Evolutionary conservation across 169 alveolate genomes (phyloP), one percentile per base, ranked within the genome.

Genomic region (Ichthyophthirius multifiliis): DNA sequence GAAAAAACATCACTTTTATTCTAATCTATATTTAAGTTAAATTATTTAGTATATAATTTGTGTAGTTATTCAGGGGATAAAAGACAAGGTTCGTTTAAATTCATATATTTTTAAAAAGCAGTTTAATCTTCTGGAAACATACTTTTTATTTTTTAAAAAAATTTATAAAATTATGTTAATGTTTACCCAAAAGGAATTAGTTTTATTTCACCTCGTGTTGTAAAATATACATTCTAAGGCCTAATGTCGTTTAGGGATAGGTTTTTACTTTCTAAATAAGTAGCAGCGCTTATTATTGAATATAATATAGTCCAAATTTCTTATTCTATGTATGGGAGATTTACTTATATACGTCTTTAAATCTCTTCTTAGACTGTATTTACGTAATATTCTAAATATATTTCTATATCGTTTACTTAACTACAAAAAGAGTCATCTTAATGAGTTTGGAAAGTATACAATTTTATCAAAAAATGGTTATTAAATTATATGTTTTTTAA

Each of bases 181-280:
- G n/a, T n/a, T 55, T 55, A 55, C 71, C 71, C 71, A 55, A 20
- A 55, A 55, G 71, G 71, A 34, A 55, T 55, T 10, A 55, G 71
- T 23, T 55, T 55, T 4, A 55, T 39, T 55, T 55, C 71, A 15
- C 71, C 71, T 39, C 31, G 23, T 20, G 31, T 13, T 27, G 71
- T 55, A 39, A 55, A 55, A 55, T 55, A 55, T 27, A 55, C 71
- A 27, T 34, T 55, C 1, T 34, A 16, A 27, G 71, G 71, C 10
- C 71, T 34, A 23, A 55, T 10, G 13, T 55, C 71, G 13, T 34
- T 55, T 13, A 55, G 71, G 12, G 1, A n/a, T n/a, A n/a, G 71
- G 6, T 16, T 20, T 18, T 23, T 55, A 34, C 31, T 55, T 55
- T 55, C 41, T 27, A 55, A 39, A 55, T 55, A 55, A 7, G 23